Conservation (phyloP, 805 yeast genomes). For the Ogataea nitratoaversa region DNA sequence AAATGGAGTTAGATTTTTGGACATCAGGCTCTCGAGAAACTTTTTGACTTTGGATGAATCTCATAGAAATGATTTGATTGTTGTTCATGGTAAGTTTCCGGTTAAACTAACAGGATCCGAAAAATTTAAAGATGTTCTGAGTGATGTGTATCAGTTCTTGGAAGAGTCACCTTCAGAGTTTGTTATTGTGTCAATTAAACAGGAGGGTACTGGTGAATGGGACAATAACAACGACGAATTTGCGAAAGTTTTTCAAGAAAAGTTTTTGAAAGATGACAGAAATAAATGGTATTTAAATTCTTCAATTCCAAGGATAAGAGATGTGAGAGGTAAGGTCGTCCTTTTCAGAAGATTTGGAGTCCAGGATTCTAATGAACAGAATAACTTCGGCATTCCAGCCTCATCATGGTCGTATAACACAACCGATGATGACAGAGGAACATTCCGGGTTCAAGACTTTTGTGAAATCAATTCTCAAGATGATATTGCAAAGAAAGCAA, state of each 20-base stretch:
- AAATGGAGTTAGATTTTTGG: conserved; percentile 74
- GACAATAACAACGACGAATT: conserved; percentile 61
- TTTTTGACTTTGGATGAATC: conserved; percentile 44
- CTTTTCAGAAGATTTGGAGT: conserved; percentile 73
- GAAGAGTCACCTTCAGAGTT: conserved; percentile 50
- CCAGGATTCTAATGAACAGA: conserved; percentile 35
- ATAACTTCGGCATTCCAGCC: conserved; percentile 62
- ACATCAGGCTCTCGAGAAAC: conserved; percentile 59
- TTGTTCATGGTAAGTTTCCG: conserved; percentile 74
- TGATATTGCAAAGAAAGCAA: conserved; percentile 54
- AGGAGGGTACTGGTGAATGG: conserved; percentile 70
- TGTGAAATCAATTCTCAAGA: conserved; percentile 53
- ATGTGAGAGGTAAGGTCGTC: conserved; percentile 61
- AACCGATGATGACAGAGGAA: conserved; percentile 59
- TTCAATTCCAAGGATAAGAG: conserved; percentile 54
- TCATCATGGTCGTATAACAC: conserved; percentile 63
- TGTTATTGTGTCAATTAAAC: conserved; percentile 65
- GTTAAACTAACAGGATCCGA: conserved; percentile 57
- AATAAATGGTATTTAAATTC: conserved; percentile 58
- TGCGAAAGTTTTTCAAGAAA: conserved; percentile 55
- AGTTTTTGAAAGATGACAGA: conserved; percentile 45
- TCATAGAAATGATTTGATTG: conserved; percentile 49
- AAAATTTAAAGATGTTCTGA: conserved; percentile 46
- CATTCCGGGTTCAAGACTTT: conserved; percentile 66
- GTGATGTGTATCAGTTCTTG: conserved; percentile 58